These are phyloP conservation scores for Mollisiaceae sp. DNA, from an alignment of 2,329 filamentous ascomycete genomes.

Conservation along the genomic window DNA sequence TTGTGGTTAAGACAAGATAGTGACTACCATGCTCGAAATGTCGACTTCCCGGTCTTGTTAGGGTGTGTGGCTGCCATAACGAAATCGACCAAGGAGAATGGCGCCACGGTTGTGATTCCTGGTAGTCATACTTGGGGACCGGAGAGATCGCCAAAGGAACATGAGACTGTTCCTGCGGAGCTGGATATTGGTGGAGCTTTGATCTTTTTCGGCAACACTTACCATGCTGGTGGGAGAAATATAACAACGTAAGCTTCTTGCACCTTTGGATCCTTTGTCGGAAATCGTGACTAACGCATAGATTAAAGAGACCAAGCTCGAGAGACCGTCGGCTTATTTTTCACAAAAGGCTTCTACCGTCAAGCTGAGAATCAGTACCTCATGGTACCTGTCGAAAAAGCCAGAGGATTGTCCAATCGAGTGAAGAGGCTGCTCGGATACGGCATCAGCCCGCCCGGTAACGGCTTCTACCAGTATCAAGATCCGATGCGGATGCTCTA, in stretches of 20 bases:
- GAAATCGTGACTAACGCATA: neutral
- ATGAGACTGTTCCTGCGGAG: conserved; percentile 15
- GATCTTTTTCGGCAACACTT: conserved; percentile 18
- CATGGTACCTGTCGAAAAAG: conserved; percentile 26
- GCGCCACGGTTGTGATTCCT: conserved; percentile 19
- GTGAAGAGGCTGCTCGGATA: conserved; percentile 27
- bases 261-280: neutral
- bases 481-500: conserved; percentile 29
- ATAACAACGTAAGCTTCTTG: conserved; percentile 7
- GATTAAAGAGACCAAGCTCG: conserved; percentile 28
- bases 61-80: conserved; percentile 16
- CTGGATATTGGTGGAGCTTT: conserved; percentile 12
- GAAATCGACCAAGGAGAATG: conserved; percentile 18
- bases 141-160: conserved; percentile 10
- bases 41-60: conserved; percentile 14
- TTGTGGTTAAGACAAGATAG: neutral
- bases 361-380: conserved; percentile 32
- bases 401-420: conserved; percentile 17
- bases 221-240: conserved; percentile 20
- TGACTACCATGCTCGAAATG: conserved; percentile 5
- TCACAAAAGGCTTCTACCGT: conserved; percentile 22
- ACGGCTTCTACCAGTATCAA: conserved; percentile 28
- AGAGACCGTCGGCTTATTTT: conserved; percentile 30
- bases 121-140: conserved; percentile 17
- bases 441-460: conserved; percentile 21